Base-by-base conservation (phyloP, 176 grass and related monocot genomes). In the Calamus simplicifolius region DNA sequence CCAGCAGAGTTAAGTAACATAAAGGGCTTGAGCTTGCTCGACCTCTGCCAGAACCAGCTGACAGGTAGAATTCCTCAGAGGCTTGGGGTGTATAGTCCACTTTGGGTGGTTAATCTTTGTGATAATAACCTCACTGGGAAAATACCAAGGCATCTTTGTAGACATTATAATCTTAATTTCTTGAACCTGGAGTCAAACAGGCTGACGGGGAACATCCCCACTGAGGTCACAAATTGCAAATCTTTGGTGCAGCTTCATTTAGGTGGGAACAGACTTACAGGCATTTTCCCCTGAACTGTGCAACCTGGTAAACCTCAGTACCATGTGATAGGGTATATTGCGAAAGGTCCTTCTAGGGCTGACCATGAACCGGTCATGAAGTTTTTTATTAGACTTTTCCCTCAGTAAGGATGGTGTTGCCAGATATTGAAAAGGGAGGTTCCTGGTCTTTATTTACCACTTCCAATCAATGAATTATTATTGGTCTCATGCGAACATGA, bases 21-120 rank as follows among this genome's bases (percentile, higher is more conserved):
- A 30, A 76, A 79, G 75, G 67, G 74, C 16, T 78, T 99, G 62
- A 64, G 29, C 58, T 78, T 99, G 28, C 75, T 99, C 23, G 89
- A 83, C 59, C 79, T 99, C 18, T 93, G 93, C 69, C 84, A 93
- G 62, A 99, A 99, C 74, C 73, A 89, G 56, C 79, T 99, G 57
- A 89, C 71, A 30, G 94, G 94, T 10, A 72, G 58, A 21, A 99
- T 99, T 76, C 94, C 94, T 76, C 55, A 65, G 64, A 85, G 69
- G 68, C 73, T 99, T 79, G 94, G 94, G 61, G 69, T 89, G 43
- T 89, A 85, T 69, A 99, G 81, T 54, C 75, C 60, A 48, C 85
- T 99, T 19, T 99, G 94, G 94, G 94, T 93, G 66, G 81, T 93
- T 58, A 88, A 99, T 79, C 89, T 99, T 62, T 99, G 88, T 23